phyloP scores from a whole-genome alignment of 116 monocot species.

The Phalaenopsis hybrid region DNA sequence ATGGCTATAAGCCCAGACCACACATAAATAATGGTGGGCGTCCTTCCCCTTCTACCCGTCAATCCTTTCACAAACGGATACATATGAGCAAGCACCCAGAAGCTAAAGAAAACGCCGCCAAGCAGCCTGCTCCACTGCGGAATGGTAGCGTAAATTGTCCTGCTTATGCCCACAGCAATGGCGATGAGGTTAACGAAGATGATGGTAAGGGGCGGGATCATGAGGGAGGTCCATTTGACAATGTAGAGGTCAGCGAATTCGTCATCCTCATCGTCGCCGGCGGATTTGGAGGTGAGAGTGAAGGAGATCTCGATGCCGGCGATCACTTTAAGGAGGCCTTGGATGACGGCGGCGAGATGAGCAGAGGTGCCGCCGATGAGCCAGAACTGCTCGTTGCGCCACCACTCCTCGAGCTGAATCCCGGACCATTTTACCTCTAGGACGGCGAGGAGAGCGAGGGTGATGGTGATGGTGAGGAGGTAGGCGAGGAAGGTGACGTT shows the following conservation, averaged over 20 bases:
- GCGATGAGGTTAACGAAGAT: conserved; percentile 34
- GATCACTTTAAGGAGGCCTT: conserved; percentile 31
- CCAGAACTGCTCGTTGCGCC: conserved; percentile 47
- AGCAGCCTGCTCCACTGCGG: conserved; percentile 28
- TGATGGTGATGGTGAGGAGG: conserved; percentile 22
- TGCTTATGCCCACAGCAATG: conserved; percentile 28
- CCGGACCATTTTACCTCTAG: conserved; percentile 44
- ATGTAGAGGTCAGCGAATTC: conserved; percentile 34
- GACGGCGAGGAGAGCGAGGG: conserved; percentile 18
- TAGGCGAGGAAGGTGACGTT: conserved; percentile 26
- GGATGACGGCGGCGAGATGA: conserved; percentile 29
- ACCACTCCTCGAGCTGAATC: conserved; percentile 36
- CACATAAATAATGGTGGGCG: conserved; percentile 25
- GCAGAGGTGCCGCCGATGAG: conserved; percentile 36
- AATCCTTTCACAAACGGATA: conserved; percentile 30
- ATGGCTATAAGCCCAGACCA: conserved; percentile 30
- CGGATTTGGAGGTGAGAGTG: conserved; percentile 35
- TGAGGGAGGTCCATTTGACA: conserved; percentile 32
- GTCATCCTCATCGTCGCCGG: conserved; percentile 29
- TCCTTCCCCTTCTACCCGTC: conserved; percentile 27
- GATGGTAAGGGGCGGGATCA: conserved; percentile 33
- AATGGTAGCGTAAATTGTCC: conserved; percentile 18
- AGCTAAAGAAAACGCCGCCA: conserved; percentile 30
- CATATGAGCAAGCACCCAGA: conserved; percentile 30
- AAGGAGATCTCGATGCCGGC: conserved; percentile 40